phyloP scores from a whole-genome alignment of 164 flowering plant genomes.

The Kalanchoe fedtschenkoi region DNA sequence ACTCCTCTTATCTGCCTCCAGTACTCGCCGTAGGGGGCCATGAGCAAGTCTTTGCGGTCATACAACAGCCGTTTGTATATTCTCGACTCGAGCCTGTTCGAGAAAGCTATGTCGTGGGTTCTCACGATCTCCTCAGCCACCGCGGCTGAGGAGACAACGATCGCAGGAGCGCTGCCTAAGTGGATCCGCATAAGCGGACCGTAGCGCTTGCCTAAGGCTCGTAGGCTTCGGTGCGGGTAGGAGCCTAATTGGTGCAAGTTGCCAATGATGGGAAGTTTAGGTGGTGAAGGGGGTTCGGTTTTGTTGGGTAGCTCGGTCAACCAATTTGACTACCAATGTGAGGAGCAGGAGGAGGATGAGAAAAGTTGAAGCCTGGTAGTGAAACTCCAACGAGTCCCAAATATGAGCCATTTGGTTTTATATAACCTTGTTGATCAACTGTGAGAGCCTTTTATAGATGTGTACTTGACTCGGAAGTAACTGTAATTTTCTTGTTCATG shows the following conservation, averaged over 20 bases:
- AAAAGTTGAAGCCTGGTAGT: too few relatives aligned
- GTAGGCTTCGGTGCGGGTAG: slow-evolving; percentile 18
- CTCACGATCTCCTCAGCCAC: slow-evolving; percentile 17
- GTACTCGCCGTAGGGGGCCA: slow-evolving; percentile 18
- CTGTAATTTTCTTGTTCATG: too few relatives aligned
- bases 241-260: slow-evolving; percentile 32
- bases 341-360: neutral
- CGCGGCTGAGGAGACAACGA: slow-evolving; percentile 20
- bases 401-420: too few relatives aligned
- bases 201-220: slow-evolving; percentile 15
- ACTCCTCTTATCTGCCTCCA: slow-evolving; percentile 23
- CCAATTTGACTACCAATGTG: neutral
- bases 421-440: too few relatives aligned
- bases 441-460: too few relatives aligned
- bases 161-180: slow-evolving; percentile 14
- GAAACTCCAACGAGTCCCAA: too few relatives aligned
- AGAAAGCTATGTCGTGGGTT: slow-evolving; percentile 16
- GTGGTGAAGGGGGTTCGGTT: slow-evolving; percentile 32
- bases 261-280: slow-evolving; percentile 35
- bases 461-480: too few relatives aligned
- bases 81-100: slow-evolving; percentile 2
- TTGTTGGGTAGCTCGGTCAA: neutral
- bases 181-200: slow-evolving; percentile 22
- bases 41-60: slow-evolving; percentile 12
- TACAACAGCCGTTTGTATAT: slow-evolving; percentile 3